Evolutionary conservation across 495 filamentous ascomycete genomes (phyloP).

Genomic region (Lasiosphaeriaceae sp.): DNA sequence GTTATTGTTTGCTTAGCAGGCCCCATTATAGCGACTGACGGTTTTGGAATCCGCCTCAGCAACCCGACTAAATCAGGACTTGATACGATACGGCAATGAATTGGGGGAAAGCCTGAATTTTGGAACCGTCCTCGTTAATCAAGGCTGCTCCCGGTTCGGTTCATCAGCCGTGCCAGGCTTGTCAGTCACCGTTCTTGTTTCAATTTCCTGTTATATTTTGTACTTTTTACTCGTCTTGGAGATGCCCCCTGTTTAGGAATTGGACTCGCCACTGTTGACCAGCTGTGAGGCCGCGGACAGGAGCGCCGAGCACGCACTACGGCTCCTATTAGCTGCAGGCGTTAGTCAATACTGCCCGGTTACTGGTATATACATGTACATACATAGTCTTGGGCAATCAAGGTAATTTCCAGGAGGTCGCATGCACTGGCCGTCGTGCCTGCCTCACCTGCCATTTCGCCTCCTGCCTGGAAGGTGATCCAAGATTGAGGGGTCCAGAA

Average conservation of each 20-base stretch:
- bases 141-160: not conserved
- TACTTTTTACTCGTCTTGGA: too few species aligned
- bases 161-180: not conserved
- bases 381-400: too few species aligned
- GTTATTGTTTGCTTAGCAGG: conserved; percentile 25
- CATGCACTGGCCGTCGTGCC: too few species aligned
- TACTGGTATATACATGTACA: too few species aligned
- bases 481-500: too few species aligned
- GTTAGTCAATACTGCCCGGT: not conserved
- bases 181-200: not conserved
- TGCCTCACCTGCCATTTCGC: too few species aligned
- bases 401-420: too few species aligned
- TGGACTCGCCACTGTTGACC: conserved; percentile 29
- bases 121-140: not conserved
- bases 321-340: not conserved
- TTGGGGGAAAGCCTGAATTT: not conserved
- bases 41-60: conserved; percentile 12
- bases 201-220: not conserved
- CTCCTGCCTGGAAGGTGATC: too few species aligned
- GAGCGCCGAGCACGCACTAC: not conserved
- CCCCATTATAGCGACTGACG: conserved; percentile 4
- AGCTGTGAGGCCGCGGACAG: not conserved
- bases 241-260: too few species aligned
- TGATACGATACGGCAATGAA: not conserved
- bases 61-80: conserved; percentile 10